phyloP scores from a whole-genome alignment of 768 basidiomycete genomes.

The Phanerochaete carnosa region DNA sequence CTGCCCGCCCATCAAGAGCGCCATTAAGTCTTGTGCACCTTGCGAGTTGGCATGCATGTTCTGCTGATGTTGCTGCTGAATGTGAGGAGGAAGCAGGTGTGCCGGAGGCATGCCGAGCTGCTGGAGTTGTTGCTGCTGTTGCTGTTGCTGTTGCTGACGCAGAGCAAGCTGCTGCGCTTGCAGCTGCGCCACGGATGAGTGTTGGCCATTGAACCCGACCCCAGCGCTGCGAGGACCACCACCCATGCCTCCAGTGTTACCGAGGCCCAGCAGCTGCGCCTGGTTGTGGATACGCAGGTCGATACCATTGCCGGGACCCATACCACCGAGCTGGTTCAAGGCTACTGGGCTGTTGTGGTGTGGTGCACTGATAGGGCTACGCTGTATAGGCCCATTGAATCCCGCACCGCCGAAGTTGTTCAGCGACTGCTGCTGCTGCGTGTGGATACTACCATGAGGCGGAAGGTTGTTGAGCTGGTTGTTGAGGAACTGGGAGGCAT shows the following conservation, averaged over 20 bases:
- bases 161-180: conserved; percentile 39
- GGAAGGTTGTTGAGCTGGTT: conserved; percentile 21
- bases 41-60: conserved; percentile 48
- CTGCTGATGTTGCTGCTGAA: conserved; percentile 58
- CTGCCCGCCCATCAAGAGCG: conserved; percentile 77
- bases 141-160: conserved; percentile 44
- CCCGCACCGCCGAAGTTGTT: conserved; percentile 47
- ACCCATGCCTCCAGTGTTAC: conserved; percentile 35
- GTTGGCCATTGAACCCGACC: conserved; percentile 48
- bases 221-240: conserved; percentile 42
- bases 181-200: conserved; percentile 34
- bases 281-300: conserved; percentile 43
- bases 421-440: conserved; percentile 42
- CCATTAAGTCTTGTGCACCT: conserved; percentile 75
- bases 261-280: conserved; percentile 38
- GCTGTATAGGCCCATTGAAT: conserved; percentile 20
- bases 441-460: conserved; percentile 41
- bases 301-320: conserved; percentile 52
- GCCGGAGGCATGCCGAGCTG: conserved; percentile 45
- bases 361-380: conserved; percentile 36
- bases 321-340: conserved; percentile 47
- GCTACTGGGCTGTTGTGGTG: conserved; percentile 46
- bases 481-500: conserved; percentile 59
- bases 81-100: conserved; percentile 48
- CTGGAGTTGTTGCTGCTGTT: conserved; percentile 46